These are phyloP conservation scores for Barbatosphaeria neglecta DNA, from an alignment of 495 filamentous ascomycete species.

Conservation along the genomic window DNA sequence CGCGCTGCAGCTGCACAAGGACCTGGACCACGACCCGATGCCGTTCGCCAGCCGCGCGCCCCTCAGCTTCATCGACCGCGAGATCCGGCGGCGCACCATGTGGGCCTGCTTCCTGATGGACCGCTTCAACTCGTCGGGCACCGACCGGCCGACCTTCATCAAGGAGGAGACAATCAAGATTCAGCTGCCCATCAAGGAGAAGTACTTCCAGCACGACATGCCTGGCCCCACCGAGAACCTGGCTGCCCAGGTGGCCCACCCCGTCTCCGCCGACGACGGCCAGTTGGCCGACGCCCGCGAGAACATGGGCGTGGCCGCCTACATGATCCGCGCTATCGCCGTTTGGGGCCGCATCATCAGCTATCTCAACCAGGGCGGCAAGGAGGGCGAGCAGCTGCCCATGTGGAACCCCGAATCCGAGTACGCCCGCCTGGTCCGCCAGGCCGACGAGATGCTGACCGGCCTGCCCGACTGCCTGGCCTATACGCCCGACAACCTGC, in stretches of 20 bases:
- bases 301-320: constrained; percentile 92
- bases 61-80: constrained; percentile 81
- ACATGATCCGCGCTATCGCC: constrained; percentile 75
- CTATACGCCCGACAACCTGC: constrained; percentile 74
- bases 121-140: constrained; percentile 91
- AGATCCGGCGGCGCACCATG: constrained; percentile 89
- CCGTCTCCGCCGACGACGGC: constrained; percentile 47
- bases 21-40: constrained; percentile 77
- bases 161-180: constrained; percentile 81
- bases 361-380: constrained; percentile 85
- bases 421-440: constrained; percentile 57
- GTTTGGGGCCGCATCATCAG: constrained; percentile 85
- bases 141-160: constrained; percentile 84
- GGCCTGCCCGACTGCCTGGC: constrained; percentile 56
- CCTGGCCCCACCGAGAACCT: constrained; percentile 79
- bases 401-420: constrained; percentile 76
- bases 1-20: constrained; percentile 84
- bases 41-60: constrained; percentile 53
- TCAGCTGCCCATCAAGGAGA: constrained; percentile 83
- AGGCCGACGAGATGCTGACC: constrained; percentile 57
- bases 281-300: constrained; percentile 57
- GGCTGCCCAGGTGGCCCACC: constrained; percentile 58
- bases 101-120: constrained; percentile 98
- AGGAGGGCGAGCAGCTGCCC: constrained; percentile 60
- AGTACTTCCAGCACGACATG: constrained; percentile 82